Evolutionary conservation across 2,329 filamentous ascomycete genomes (phyloP).

Genomic region (Neospermospora avenae): DNA sequence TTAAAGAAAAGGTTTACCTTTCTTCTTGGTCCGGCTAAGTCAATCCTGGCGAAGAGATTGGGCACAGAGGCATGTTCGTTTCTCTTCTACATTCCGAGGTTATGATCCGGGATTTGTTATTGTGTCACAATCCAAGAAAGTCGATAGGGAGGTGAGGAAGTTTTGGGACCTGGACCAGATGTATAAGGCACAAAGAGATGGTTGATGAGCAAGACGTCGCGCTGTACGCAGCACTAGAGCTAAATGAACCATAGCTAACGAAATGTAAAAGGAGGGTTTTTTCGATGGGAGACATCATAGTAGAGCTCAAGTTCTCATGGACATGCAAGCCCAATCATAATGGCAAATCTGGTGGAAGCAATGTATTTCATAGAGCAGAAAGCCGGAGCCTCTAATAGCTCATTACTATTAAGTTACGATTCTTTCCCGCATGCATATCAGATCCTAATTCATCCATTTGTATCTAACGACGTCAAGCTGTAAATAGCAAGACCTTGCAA

Average conservation of each 20-base stretch:
- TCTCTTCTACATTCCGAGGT: no score
- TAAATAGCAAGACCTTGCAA: neutral
- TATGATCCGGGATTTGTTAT: neutral
- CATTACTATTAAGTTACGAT: neutral
- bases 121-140: no score
- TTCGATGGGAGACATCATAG: no score
- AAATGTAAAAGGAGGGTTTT: no score
- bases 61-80: no score
- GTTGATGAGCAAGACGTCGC: no score
- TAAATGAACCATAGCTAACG: no score
- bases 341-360: neutral
- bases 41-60: no score
- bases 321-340: neutral
- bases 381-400: neutral
- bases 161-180: neutral
- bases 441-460: neutral
- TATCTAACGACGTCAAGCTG: constrained; percentile 1
- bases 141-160: neutral
- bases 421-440: neutral
- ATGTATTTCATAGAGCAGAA: neutral
- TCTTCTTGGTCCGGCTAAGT: no score
- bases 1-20: neutral
- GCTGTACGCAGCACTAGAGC: neutral
- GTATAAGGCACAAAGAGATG: no score
- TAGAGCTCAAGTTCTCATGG: neutral